Evolutionary conservation across 2,329 filamentous ascomycete species (phyloP), one percentile per base, ranked within the genome.

Genomic region (Fusarium annulatum): DNA sequence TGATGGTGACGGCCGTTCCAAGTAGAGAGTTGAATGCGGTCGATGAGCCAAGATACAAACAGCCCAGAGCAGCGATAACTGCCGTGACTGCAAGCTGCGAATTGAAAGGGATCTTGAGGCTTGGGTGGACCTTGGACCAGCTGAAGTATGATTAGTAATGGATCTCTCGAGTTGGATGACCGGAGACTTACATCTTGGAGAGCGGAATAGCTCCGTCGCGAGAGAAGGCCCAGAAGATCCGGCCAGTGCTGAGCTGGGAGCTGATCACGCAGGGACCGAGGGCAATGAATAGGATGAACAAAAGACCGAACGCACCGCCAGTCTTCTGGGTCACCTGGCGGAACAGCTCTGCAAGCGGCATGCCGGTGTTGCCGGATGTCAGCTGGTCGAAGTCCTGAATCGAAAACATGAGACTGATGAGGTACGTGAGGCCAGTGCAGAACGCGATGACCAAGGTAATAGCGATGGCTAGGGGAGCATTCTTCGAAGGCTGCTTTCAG

Each of bases 1-100:
- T 67, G 11, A 67, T 49, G 0, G 64, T 67, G 11, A 67, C 62
- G 9, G 64, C 64, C 0, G 51, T 67, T 2, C 64, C 64, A 1
- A 67, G 39, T 15, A 67, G 62, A 0, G 64, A 67, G 34, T 67
- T 67, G 16, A 67, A 67, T 2, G 64, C 64, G 4, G 64, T 67
- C 0, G 64, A 67, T 10, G 64, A 67, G 0, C 64, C 64, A 2
- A 67, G 64, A 41, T 67, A 67, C 1, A 67, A 6, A 3, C 64
- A 67, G 1, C 64, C 64, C 1, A 67, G 28, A 9, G 62, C 51
- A 3, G 64, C 64, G 9, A 67, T 39, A 2, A 67, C 9, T 0
- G n/a, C 62, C 0, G 64, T 67, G 4, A 67, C 64, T 0, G 43
- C 61, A 4, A 67, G 26, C 5, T 67, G 64, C 0, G 64, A 59